Evolutionary conservation across 805 yeast species (phyloP), one percentile per base, ranked within the genome.

Genomic region (Metschnikowia kofuensis): DNA sequence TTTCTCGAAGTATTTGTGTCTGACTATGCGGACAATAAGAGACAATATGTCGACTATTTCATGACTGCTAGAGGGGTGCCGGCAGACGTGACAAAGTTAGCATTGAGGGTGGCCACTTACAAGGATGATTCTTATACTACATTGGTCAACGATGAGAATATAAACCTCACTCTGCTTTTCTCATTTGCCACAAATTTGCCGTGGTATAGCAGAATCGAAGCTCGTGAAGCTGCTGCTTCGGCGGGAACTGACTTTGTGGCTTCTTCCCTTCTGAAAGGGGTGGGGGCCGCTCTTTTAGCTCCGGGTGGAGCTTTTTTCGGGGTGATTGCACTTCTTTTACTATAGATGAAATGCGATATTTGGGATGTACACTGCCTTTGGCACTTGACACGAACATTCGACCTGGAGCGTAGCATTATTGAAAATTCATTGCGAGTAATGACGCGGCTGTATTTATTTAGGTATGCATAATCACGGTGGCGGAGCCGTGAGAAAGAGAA

Each of bases 41-140:
- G 47, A 32, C 63, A 71, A 26, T 73, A 74, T 55, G 37, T 72
- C 15, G 52, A 64, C 42, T 68, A 57, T 50, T 56, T 70, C 42
- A 62, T 54, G 28, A 62, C 65, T 7, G 64, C 70, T 34, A 42
- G 45, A 15, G 56, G 47, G 15, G 66, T 61, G 37, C 74, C 74
- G 6, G 50, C 61, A 2, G 65, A 53, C 12, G 60, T 74, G 40
- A 56, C 74, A 9, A 43, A 59, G 13, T 58, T 72, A 45, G 73
- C 71, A 39, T 38, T 54, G 38, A 54, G 56, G 30, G 69, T 66
- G 34, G 57, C 55, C n/a, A 74, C 77, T 40, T 74, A 73, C 60
- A 74, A 73, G 10, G 76, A 74, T 57, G 67, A 71, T 44, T 63
- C 74, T n/a, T 74, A 71, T 61, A 74, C 78, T 40, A 73, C 78